Conservation (phyloP, 2,329 filamentous ascomycete species). For the Verticillium dahliae region DNA sequence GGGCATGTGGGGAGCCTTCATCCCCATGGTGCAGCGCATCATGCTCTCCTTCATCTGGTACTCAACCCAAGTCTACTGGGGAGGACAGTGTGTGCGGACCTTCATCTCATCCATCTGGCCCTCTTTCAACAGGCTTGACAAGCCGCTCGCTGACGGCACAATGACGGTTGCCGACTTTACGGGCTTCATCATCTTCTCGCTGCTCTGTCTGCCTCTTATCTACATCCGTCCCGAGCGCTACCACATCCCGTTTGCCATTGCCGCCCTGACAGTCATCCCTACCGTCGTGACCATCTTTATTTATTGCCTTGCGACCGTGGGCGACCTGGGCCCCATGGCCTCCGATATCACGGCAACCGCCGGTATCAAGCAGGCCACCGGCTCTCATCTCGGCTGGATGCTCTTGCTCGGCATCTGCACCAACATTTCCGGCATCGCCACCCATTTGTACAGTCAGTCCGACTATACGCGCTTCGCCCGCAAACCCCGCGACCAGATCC, state of each 20-base stretch:
- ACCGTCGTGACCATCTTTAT: slow-evolving; percentile 21
- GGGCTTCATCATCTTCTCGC: slow-evolving; percentile 16
- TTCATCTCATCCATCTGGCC: slow-evolving; percentile 13
- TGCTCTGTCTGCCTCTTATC: slow-evolving; percentile 17
- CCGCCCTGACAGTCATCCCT: slow-evolving; percentile 15
- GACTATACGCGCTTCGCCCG: slow-evolving; percentile 23
- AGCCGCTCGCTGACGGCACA: slow-evolving; percentile 10
- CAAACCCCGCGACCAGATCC: slow-evolving; percentile 18
- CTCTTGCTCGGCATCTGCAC: slow-evolving; percentile 19
- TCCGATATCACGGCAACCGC: slow-evolving; percentile 13
- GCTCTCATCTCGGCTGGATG: slow-evolving; percentile 16
- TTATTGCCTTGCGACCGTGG: slow-evolving; percentile 19
- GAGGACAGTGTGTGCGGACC: slow-evolving; percentile 17
- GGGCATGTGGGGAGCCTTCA: slow-evolving; percentile 18
- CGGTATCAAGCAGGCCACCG: slow-evolving; percentile 13
- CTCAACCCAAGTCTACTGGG: slow-evolving; percentile 17
- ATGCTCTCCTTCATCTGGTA: slow-evolving; percentile 19
- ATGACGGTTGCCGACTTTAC: slow-evolving; percentile 15
- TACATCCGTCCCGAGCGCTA: slow-evolving; percentile 19
- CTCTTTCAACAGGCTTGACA: slow-evolving; percentile 13
- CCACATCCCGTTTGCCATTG: slow-evolving; percentile 16
- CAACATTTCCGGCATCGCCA: slow-evolving; percentile 20
- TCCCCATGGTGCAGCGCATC: slow-evolving; percentile 17
- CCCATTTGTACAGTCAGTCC: slow-evolving; percentile 20
- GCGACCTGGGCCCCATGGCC: slow-evolving; percentile 16